Evolutionary conservation across 1,284 basidiomycete species (phyloP), one percentile per base, ranked within the genome.

Genomic region (Fomitopsis schrenkii): DNA sequence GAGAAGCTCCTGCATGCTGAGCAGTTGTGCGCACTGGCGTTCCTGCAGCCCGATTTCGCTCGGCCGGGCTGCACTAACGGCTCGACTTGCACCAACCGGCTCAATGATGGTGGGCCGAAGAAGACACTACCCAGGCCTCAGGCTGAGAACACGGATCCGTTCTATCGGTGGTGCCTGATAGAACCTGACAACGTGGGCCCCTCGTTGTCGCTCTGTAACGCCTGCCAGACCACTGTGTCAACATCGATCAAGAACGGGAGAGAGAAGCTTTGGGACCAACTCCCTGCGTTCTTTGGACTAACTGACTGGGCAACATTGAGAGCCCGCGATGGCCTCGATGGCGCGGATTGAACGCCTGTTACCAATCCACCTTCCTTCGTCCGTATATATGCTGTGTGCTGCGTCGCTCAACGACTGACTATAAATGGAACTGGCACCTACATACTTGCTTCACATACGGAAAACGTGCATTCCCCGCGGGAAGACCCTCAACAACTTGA

Each of bases 1-100:
- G 64, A 67, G 55, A 55, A 33, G n/a, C 45, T 66, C 6, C 53
- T 50, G 26, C 55, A 55, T 4, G 61, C 52, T 15, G 62, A 63
- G 40, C n/a, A 58, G 30, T 57, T 44, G 17, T 30, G 61, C 41
- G 46, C 63, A 4, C 58, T 66, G 35, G 40, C 52, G 10, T 67
- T 67, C 60, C 46, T 67, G 22, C 54, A 63, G 9, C 19, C 56
- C 3, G 33, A 26, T 8, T 67, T 65, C 53, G 5, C 22, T 7
- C 65, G 62, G 22, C 46, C 62, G 7, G 40, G 28, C 41, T 67
- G 65, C 35, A 48, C 46, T 19, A 57, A 45, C 50, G 44, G 17
- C 26, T 1, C 50, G 1, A n/a, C 2, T n/a, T 36, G 30, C 22
- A 14, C 15, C 5, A n/a, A 17, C 50, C 30, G 12, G 12, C 30